A percentile compares a stretch with the other conserved stretches of the same genome.
These are phyloP conservation scores for Sporothrix globosa DNA, from an alignment of 2,329 filamentous ascomycete species.

Conservation along the genomic window DNA sequence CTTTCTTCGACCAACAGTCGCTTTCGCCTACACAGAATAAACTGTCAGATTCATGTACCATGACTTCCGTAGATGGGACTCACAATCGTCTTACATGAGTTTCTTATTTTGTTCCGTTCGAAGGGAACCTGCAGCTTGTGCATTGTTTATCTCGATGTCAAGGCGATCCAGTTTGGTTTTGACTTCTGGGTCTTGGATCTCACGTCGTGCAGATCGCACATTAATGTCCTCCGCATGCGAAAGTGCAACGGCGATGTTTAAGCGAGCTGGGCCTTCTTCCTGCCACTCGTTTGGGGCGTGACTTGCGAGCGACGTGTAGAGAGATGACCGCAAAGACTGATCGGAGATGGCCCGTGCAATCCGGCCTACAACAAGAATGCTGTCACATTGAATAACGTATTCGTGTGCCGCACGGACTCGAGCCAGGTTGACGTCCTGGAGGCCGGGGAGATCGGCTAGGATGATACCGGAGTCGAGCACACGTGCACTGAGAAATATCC, in stretches of 20 bases:
- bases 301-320: neutral
- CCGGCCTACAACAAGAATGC: neutral
- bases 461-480: neutral
- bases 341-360: neutral
- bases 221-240: neutral
- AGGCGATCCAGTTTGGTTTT: too few species aligned
- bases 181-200: neutral
- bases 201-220: neutral
- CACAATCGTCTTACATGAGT: neutral
- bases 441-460: neutral
- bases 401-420: neutral
- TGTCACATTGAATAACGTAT: neutral
- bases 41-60: too few species aligned
- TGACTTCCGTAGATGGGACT: too few species aligned
- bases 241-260: neutral
- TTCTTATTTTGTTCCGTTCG: neutral
- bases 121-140: too few species aligned
- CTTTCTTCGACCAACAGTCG: neutral
- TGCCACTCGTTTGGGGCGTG: neutral
- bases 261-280: neutral
- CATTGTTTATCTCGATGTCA: too few species aligned
- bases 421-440: neutral
- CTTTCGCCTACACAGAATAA: neutral
- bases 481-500: neutral
- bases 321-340: neutral